Base-by-base conservation (phyloP, 208 protist genomes). In the Leishmania guyanensis region DNA sequence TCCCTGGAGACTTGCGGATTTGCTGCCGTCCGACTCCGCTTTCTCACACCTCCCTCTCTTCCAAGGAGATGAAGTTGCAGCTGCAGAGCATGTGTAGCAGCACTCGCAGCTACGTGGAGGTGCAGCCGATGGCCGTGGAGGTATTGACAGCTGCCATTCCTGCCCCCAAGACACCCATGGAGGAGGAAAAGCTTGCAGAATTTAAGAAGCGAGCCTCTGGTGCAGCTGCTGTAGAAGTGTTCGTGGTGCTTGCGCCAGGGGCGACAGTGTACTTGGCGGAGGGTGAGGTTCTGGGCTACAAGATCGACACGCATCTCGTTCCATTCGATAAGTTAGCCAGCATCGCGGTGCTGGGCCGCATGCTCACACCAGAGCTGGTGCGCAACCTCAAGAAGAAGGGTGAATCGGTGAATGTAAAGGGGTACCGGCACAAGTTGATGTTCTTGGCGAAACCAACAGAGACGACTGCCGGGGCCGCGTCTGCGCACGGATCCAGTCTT, bases 231-330 rank as follows among this genome's bases (percentile, higher is more conserved):
- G 68, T 78, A 36, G 58, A 75, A 33, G 39, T 91, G 36, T 84
- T 80, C 12, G n/a, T 87, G 12, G 88, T 82, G 60, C 81, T 91
- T 3, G 88, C 88, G 1, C 88, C 88, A 1, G 88, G 85, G 46
- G 82, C 62, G 14, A 86, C 88, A 3, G 80, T 91, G 9, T 79
- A 66, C 26, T 53, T 88, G 14, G 71, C 87, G 0, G 80, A 88
- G 33, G 82, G 82, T 29, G 78, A 80, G 56, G 75, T 84, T 39
- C 83, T 80, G 8, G 88, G 79, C 48, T 91, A 88, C 76, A 75
- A 76, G 74, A 33, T 91, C 26, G 50, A 76, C 39, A 84, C 79
- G 43, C 79, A 75, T 33, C 79, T 86, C 64, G 68, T 91, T 1
- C 84, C 88, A 16, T 89, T 86, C 62, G 76, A 83, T n/a, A 14